Percentiles rank a stretch among this genome's conserved stretches.
Evolutionary conservation across 1,284 basidiomycete species (phyloP).

Genomic region (Tylopilus orsonianus): DNA sequence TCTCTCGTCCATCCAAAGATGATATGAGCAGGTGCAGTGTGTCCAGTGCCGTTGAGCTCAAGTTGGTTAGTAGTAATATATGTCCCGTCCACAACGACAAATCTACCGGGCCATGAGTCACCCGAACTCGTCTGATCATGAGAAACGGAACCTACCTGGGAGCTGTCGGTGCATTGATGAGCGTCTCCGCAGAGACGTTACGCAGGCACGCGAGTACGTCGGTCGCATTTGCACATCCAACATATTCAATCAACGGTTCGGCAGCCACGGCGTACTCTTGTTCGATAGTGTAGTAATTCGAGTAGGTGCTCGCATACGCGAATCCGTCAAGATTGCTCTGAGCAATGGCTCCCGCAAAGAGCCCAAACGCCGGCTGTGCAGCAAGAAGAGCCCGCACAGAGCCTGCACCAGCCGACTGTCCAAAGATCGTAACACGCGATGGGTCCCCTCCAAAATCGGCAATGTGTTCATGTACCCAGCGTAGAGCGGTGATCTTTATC

Average conservation of each 20-base stretch:
- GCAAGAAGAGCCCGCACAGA: slow-evolving; percentile 44
- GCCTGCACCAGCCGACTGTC: slow-evolving; percentile 42
- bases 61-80: slow-evolving; percentile 42
- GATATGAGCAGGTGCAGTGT: slow-evolving; percentile 43
- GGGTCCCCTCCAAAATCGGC: slow-evolving; percentile 34
- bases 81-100: slow-evolving; percentile 47
- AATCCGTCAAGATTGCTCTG: slow-evolving; percentile 50
- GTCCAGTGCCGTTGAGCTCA: slow-evolving; percentile 38
- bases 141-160: slow-evolving; percentile 29
- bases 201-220: slow-evolving; percentile 36
- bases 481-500: slow-evolving; percentile 20
- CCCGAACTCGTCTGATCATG: background rate
- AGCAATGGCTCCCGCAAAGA: slow-evolving; percentile 47
- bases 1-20: slow-evolving; percentile 48
- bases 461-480: slow-evolving; percentile 29
- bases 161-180: slow-evolving; percentile 35
- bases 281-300: slow-evolving; percentile 39
- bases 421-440: slow-evolving; percentile 34
- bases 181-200: slow-evolving; percentile 31
- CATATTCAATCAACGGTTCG: slow-evolving; percentile 36
- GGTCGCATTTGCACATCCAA: slow-evolving; percentile 32
- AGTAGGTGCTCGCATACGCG: slow-evolving; percentile 43
- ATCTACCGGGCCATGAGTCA: slow-evolving; percentile 26
- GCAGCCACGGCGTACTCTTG: slow-evolving; percentile 35
- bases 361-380: slow-evolving; percentile 42